Evolutionary conservation across 768 basidiomycete genomes (phyloP).

Genomic region (Tulasnella sp.): DNA sequence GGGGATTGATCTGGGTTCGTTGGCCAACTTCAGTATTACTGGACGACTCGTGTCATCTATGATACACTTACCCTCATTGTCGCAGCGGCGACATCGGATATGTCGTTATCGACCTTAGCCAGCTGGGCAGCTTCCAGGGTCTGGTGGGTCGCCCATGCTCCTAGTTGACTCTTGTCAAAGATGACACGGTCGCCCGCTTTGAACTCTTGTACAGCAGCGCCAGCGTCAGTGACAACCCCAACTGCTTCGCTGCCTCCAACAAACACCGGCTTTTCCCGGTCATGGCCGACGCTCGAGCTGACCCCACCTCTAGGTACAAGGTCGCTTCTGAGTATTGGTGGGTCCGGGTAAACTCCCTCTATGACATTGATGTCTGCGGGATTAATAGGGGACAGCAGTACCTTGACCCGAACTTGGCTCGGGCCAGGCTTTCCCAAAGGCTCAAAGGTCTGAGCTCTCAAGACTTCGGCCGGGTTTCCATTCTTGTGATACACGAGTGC

Average conservation of each 20-base stretch:
- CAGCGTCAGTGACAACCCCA: slow-evolving; percentile 63
- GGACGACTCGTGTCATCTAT: background rate
- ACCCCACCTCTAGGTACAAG: slow-evolving; percentile 41
- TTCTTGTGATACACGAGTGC: slow-evolving; percentile 36
- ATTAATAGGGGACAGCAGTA: slow-evolving; percentile 75
- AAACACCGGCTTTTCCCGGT: slow-evolving; percentile 37
- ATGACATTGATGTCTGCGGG: slow-evolving; percentile 60
- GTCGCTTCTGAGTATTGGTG: slow-evolving; percentile 47
- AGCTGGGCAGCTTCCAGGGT: slow-evolving; percentile 62
- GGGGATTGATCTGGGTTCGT: slow-evolving; percentile 69
- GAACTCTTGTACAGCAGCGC: slow-evolving; percentile 43
- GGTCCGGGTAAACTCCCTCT: slow-evolving; percentile 76
- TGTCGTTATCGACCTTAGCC: slow-evolving; percentile 55
- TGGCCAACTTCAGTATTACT: background rate
- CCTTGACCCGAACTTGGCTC: slow-evolving; percentile 64
- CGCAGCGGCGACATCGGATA: slow-evolving; percentile 70
- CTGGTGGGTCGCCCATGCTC: slow-evolving; percentile 70
- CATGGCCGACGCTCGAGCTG: background rate
- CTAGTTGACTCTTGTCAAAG: slow-evolving; percentile 66
- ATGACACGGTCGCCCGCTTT: slow-evolving; percentile 72
- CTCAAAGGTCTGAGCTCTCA: slow-evolving; percentile 58
- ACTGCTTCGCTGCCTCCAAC: slow-evolving; percentile 80
- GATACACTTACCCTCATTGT: slow-evolving; percentile 63
- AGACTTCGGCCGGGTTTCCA: slow-evolving; percentile 66
- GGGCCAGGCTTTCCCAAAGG: slow-evolving; percentile 57